These are phyloP conservation scores for Warburgia ugandensis DNA, from an alignment of 164 flowering plant genomes.

Conservation along the genomic window DNA sequence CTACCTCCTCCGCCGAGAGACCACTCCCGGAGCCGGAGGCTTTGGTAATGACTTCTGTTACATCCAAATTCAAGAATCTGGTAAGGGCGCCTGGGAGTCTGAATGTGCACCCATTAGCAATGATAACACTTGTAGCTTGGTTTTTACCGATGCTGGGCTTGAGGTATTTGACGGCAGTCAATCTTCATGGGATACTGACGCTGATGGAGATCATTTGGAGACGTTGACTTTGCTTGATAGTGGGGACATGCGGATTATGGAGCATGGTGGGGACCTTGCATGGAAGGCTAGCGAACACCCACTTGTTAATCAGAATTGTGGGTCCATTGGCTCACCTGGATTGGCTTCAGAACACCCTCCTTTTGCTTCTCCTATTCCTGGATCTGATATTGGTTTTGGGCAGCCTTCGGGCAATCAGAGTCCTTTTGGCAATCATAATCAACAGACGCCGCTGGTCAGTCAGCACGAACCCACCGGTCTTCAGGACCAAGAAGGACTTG, in stretches of 20 bases:
- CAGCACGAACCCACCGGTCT: constrained; percentile 1
- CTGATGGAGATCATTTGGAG: constrained; percentile 24
- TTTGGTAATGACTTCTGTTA: constrained; percentile 37
- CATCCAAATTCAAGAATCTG: constrained; percentile 28
- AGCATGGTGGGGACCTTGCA: constrained; percentile 23
- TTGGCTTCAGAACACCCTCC: constrained; percentile 25
- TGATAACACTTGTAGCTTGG: constrained; percentile 26
- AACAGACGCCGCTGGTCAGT: not conserved
- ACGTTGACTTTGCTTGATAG: constrained; percentile 28
- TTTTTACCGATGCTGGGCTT: constrained; percentile 34
- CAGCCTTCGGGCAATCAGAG: constrained; percentile 12
- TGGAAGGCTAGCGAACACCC: constrained; percentile 38
- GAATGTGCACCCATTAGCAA: constrained; percentile 33
- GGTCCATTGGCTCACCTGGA: constrained; percentile 32
- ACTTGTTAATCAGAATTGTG: constrained; percentile 25
- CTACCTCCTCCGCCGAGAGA: constrained; percentile 25
- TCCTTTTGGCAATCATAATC: constrained; percentile 1
- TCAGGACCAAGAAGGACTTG: constrained; percentile 3
- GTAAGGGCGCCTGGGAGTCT: constrained; percentile 33
- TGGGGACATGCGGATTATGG: constrained; percentile 37
- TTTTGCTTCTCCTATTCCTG: constrained; percentile 25
- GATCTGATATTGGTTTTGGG: constrained; percentile 16
- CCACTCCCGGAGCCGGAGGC: constrained; percentile 30
- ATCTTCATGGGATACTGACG: constrained; percentile 31
- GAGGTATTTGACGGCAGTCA: constrained; percentile 37